Evolutionary conservation across 2,329 filamentous ascomycete genomes (phyloP).

Genomic region (Fusarium sp.): DNA sequence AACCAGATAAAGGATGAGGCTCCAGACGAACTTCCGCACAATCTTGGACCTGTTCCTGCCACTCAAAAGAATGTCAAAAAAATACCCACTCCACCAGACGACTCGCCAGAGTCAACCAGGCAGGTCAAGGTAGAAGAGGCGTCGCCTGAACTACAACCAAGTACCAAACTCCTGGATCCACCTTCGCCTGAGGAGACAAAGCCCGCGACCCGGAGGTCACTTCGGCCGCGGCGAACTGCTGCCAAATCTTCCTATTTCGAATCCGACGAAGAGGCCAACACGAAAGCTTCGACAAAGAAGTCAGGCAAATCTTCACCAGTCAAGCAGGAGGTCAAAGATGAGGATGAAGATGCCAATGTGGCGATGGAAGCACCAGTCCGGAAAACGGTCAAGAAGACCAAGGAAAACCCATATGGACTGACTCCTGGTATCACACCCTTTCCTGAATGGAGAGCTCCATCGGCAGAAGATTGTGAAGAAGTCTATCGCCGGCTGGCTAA

Average conservation of each 20-base stretch:
- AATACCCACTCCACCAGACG: slow-evolving; percentile 1
- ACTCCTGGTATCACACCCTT: slow-evolving; percentile 47
- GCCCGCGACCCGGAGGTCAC: slow-evolving; percentile 14
- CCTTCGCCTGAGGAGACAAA: slow-evolving; percentile 1
- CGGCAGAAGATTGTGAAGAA: slow-evolving; percentile 39
- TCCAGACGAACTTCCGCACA: slow-evolving; percentile 38
- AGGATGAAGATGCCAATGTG: slow-evolving; percentile 8
- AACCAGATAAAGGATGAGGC: neutral
- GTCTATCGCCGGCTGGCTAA: slow-evolving; percentile 42
- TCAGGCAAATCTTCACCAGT: neutral
- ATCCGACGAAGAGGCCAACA: slow-evolving; percentile 36
- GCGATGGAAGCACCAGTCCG: slow-evolving; percentile 22
- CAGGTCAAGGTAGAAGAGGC: slow-evolving; percentile 6
- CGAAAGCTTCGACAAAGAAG: slow-evolving; percentile 7
- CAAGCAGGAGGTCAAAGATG: slow-evolving; percentile 36
- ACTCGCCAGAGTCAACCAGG: neutral
- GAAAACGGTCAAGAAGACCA: slow-evolving; percentile 43
- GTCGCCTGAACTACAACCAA: neutral
- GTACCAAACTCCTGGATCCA: neutral
- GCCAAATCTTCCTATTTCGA: slow-evolving; percentile 38
- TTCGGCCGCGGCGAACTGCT: slow-evolving; percentile 29
- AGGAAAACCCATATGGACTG: slow-evolving; percentile 46
- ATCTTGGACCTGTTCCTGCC: slow-evolving; percentile 28
- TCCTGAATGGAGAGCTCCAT: slow-evolving; percentile 44
- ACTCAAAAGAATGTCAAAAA: slow-evolving; percentile 8